phyloP scores from a whole-genome alignment of 2,329 filamentous ascomycete genomes.

The Phaeoacremonium minimum region DNA sequence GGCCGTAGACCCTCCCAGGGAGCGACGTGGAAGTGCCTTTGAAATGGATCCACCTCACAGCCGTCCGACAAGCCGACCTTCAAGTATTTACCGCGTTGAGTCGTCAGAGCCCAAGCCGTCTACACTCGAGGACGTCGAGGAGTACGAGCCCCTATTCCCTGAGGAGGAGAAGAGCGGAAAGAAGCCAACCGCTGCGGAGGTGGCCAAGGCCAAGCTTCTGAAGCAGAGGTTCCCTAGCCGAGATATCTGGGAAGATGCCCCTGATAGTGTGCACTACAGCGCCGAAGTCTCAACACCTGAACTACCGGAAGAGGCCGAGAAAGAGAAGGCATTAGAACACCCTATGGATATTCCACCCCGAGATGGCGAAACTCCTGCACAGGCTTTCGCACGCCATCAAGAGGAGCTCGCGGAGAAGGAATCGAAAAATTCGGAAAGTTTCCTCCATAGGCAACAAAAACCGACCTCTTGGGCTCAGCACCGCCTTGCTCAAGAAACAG shows the following conservation, averaged over 20 bases:
- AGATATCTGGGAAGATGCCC: conserved; percentile 96
- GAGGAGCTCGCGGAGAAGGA: conserved; percentile 62
- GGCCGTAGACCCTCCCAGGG: conserved; percentile 72
- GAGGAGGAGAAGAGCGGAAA: conserved; percentile 56
- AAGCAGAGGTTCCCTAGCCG: conserved; percentile 82
- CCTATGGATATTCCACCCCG: conserved; percentile 24
- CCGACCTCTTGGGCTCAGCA: conserved; percentile 42
- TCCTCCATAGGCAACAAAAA: conserved; percentile 48
- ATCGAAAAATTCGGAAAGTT: conserved; percentile 39
- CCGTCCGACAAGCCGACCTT: conserved; percentile 60
- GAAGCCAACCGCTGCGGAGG: conserved; percentile 27
- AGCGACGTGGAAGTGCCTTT: conserved; percentile 56
- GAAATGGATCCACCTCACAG: conserved; percentile 53
- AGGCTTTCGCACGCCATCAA: conserved; percentile 62
- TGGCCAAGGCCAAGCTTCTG: conserved; percentile 46
- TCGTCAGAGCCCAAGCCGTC: conserved; percentile 56
- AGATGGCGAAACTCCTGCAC: conserved; percentile 52
- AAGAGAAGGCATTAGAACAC: conserved; percentile 6
- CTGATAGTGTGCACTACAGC: conserved; percentile 73
- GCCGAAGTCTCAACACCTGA: conserved; percentile 84
- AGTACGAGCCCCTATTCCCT: conserved; percentile 92
- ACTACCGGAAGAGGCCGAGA: conserved; percentile 24
- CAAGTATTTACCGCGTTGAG: conserved; percentile 55
- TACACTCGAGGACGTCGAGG: conserved; percentile 80
- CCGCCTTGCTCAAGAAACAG: conserved; percentile 44